Conservation (phyloP, 2,329 filamentous ascomycete genomes). For the Pseudogymnoascus sp. region DNA sequence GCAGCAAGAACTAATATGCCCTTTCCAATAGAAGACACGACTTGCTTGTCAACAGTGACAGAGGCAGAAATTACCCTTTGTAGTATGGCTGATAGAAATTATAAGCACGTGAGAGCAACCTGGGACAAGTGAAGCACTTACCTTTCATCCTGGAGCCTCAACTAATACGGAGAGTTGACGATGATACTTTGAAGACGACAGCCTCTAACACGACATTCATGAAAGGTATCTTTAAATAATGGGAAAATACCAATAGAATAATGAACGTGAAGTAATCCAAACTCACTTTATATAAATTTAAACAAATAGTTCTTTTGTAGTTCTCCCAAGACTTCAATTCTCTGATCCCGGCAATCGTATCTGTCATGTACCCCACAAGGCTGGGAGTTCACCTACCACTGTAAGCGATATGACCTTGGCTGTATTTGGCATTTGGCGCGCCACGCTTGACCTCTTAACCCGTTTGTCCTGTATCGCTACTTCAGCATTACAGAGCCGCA, state of each 20-base stretch:
- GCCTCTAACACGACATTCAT: not conserved
- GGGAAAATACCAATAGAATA: not conserved
- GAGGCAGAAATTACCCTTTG: slow-evolving; percentile 93
- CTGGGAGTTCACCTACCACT: slow-evolving; percentile 3
- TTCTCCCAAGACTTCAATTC: not conserved
- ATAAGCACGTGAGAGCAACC: slow-evolving; percentile 10
- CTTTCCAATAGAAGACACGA: slow-evolving; percentile 84
- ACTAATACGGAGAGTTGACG: slow-evolving; percentile 9
- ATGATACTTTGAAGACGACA: not conserved
- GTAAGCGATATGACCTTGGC: slow-evolving; percentile 7
- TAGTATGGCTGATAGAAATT: slow-evolving; percentile 60
- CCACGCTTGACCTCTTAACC: slow-evolving; percentile 6
- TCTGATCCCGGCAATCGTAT: slow-evolving; percentile 4
- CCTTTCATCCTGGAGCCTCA: slow-evolving; percentile 12
- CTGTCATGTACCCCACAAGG: slow-evolving; percentile 9
- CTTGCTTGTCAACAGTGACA: slow-evolving; percentile 84
- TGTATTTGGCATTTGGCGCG: slow-evolving; percentile 3
- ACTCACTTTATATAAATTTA: not conserved
- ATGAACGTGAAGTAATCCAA: not conserved
- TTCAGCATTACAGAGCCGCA: slow-evolving; percentile 8
- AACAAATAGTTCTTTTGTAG: not conserved
- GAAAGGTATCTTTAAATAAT: not conserved
- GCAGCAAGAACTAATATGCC: slow-evolving; percentile 88
- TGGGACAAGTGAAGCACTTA: slow-evolving; percentile 10
- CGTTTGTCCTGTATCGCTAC: slow-evolving; percentile 8